These are phyloP conservation scores for Leishmania arabica DNA, from an alignment of 208 protist species.

Conservation along the genomic window DNA sequence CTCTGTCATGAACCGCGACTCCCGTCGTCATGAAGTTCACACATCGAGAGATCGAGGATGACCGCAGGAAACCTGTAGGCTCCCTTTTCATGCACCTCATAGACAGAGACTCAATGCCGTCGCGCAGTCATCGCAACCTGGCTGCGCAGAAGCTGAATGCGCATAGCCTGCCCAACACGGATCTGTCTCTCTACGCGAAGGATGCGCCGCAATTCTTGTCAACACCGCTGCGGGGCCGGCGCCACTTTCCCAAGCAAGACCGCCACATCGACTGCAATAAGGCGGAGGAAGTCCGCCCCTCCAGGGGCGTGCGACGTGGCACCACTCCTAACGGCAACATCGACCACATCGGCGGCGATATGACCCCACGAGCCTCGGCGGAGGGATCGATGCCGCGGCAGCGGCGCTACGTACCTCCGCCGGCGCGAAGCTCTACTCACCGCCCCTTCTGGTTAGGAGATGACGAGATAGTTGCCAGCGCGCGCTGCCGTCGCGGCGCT, in stretches of 20 bases:
- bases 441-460: constrained; percentile 31
- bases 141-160: constrained; percentile 31
- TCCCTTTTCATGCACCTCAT: constrained; percentile 70
- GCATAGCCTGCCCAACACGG: constrained; percentile 61
- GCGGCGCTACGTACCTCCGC: constrained; percentile 40
- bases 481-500: not conserved
- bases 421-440: constrained; percentile 6
- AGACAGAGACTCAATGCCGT: constrained; percentile 48
- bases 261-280: constrained; percentile 18
- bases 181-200: constrained; percentile 51
- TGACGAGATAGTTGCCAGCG: not conserved
- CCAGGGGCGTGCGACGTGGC: constrained; percentile 17
- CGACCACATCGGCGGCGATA: constrained; percentile 41
- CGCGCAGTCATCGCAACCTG: constrained; percentile 32
- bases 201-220: constrained; percentile 11
- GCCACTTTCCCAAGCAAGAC: constrained; percentile 32
- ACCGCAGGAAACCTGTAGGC: constrained; percentile 57
- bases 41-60: constrained; percentile 51
- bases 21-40: constrained; percentile 37
- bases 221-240: constrained; percentile 32
- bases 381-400: constrained; percentile 28
- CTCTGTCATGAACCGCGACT: not conserved
- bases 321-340: constrained; percentile 3
- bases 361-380: constrained; percentile 22
- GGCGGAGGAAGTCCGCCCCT: constrained; percentile 4